phyloP scores from a whole-genome alignment of 192 early-diverging fungal species.

The Mortierella alpina region DNA sequence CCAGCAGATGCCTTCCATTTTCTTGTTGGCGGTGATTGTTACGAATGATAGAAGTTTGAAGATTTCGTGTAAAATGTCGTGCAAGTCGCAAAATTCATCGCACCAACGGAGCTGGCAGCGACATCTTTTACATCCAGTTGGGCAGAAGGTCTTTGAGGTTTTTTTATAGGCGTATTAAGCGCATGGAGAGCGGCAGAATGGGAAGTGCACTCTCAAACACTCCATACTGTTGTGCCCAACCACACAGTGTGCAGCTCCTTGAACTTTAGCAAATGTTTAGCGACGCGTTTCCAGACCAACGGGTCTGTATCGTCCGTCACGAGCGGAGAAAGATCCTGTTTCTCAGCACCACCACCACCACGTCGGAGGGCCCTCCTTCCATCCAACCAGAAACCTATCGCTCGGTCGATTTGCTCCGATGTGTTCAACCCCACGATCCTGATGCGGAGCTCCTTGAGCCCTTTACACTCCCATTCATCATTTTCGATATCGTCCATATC shows the following conservation, averaged over 20 bases:
- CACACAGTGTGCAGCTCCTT: conserved; percentile 3
- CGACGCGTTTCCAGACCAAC: background rate
- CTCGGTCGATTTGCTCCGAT: background rate
- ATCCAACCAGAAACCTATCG: background rate
- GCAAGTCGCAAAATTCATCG: too few relatives aligned
- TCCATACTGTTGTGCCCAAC: background rate
- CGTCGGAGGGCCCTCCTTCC: background rate
- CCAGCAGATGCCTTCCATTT: too few relatives aligned
- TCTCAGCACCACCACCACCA: background rate
- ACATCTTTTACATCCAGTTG: too few relatives aligned
- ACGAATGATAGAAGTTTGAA: too few relatives aligned
- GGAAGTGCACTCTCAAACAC: background rate
- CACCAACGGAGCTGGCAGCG: too few relatives aligned
- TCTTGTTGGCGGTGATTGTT: too few relatives aligned
- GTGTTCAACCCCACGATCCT: conserved; percentile 11
- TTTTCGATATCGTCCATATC: conserved; percentile 5
- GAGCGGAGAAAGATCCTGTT: background rate
- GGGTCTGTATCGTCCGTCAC: background rate
- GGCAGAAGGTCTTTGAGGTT: too few relatives aligned
- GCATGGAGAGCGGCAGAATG: too few relatives aligned
- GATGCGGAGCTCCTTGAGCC: background rate
- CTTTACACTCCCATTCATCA: background rate
- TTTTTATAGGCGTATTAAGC: too few relatives aligned
- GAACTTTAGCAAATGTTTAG: conserved; percentile 4
- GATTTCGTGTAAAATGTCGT: too few relatives aligned